phyloP scores from a whole-genome alignment of 2,329 filamentous ascomycete genomes.

The Cadophora sp. region DNA sequence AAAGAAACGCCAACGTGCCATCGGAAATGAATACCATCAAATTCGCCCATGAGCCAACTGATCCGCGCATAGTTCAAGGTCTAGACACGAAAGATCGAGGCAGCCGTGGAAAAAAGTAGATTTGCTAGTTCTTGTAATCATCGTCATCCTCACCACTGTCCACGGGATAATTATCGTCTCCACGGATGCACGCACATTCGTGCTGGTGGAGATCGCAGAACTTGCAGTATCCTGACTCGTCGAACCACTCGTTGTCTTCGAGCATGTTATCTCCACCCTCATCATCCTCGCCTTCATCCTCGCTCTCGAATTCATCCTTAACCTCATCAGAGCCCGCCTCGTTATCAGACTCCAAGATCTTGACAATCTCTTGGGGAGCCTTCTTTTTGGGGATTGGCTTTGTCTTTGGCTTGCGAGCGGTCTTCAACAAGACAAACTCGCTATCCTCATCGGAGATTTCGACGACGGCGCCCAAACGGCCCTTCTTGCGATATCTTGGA shows the following conservation, averaged over 20 bases:
- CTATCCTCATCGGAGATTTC: neutral
- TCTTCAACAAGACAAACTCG: too few relatives aligned
- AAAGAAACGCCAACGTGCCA: neutral
- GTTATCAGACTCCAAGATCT: neutral
- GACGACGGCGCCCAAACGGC: neutral
- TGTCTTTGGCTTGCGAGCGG: too few relatives aligned
- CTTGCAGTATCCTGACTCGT: slow-evolving; percentile 7
- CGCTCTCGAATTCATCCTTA: neutral
- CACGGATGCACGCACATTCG: slow-evolving; percentile 6
- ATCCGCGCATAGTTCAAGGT: neutral
- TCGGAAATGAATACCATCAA: neutral
- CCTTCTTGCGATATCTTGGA: too few relatives aligned
- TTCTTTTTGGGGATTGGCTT: neutral
- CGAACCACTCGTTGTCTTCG: slow-evolving; percentile 7
- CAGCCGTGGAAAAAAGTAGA: neutral
- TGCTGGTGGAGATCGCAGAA: slow-evolving; percentile 4
- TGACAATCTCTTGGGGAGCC: neutral
- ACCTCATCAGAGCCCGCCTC: neutral
- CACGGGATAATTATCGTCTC: neutral
- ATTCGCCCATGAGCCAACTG: neutral
- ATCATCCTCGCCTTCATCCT: neutral
- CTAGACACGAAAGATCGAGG: neutral
- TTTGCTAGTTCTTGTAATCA: neutral
- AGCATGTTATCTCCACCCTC: neutral
- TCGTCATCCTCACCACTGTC: slow-evolving; percentile 2